Percentiles rank a stretch among this genome's conserved stretches.
phyloP scores from a whole-genome alignment of 257 asterid genomes.

The Penstemon eatonii region DNA sequence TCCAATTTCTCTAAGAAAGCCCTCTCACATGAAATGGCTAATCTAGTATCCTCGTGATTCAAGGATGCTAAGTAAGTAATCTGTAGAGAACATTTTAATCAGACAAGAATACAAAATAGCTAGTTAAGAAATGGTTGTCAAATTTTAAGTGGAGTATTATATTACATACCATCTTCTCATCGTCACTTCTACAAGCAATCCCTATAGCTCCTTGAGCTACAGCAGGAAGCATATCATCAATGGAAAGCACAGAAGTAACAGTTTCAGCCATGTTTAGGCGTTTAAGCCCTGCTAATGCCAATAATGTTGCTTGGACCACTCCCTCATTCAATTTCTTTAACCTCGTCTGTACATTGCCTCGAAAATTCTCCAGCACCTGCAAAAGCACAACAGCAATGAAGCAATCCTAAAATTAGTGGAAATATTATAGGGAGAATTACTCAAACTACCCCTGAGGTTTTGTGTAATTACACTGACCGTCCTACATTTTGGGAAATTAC shows the following conservation, averaged over 20 bases:
- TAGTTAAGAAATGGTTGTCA: neutral
- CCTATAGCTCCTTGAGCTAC: slow-evolving; percentile 98
- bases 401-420: neutral
- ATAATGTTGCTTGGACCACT: slow-evolving; percentile 81
- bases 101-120: neutral
- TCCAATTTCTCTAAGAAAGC: slow-evolving; percentile 78
- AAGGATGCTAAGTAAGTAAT: slow-evolving; percentile 63
- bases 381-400: neutral
- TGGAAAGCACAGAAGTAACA: slow-evolving; percentile 66
- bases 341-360: slow-evolving; percentile 92
- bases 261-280: slow-evolving; percentile 82
- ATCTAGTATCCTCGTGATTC: slow-evolving; percentile 88
- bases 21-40: slow-evolving; percentile 86
- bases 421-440: too few relatives aligned
- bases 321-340: slow-evolving; percentile 80
- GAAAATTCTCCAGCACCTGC: slow-evolving; percentile 82
- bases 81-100: slow-evolving; percentile 40
- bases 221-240: slow-evolving; percentile 96
- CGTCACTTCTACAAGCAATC: slow-evolving; percentile 79
- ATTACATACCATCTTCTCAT: slow-evolving; percentile 70
- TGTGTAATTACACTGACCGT: too few relatives aligned
- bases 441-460: too few relatives aligned
- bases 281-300: slow-evolving; percentile 90
- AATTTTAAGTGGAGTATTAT: neutral
- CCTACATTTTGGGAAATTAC: too few relatives aligned